Percentiles rank a stretch among this genome's conserved stretches.
Conservation (phyloP, 2,329 filamentous ascomycete genomes). For the Emergomyces africanus region DNA sequence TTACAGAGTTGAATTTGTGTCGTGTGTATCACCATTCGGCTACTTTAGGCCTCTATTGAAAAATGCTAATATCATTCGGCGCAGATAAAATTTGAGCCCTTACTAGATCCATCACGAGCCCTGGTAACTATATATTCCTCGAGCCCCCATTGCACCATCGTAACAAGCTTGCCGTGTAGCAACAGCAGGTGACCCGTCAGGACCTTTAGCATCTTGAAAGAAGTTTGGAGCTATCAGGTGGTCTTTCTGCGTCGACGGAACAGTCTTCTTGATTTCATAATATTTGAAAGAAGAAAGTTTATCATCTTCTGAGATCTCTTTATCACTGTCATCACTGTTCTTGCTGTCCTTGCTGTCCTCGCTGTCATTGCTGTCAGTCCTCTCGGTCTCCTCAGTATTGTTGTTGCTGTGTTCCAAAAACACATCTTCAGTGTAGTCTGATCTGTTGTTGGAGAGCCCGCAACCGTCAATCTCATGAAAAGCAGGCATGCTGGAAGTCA, state of each 20-base stretch:
- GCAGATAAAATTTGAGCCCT: too few species aligned
- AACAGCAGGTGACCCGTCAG: slow-evolving; percentile 10
- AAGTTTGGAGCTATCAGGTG: too few species aligned
- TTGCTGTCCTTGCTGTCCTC: not conserved
- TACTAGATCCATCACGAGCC: too few species aligned
- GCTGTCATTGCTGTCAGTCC: not conserved
- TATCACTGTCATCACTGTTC: not conserved
- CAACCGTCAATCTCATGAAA: not conserved
- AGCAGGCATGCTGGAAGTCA: not conserved
- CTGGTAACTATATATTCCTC: not conserved
- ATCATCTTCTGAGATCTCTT: not conserved
- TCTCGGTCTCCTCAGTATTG: not conserved
- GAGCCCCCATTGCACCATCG: not conserved
- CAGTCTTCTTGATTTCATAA: not conserved
- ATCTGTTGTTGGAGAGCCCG: not conserved
- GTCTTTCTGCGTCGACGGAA: slow-evolving; percentile 10
- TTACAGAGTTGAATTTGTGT: not conserved
- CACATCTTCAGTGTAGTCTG: not conserved
- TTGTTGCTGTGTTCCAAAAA: not conserved
- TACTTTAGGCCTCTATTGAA: too few species aligned
- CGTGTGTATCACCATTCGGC: too few species aligned
- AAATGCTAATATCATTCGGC: too few species aligned
- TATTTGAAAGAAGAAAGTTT: not conserved
- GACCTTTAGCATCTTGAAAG: too few species aligned
- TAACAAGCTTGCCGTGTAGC: slow-evolving; percentile 12